phyloP scores from a whole-genome alignment of 1,284 basidiomycete genomes.

The Cystobasidiaceae sp. region DNA sequence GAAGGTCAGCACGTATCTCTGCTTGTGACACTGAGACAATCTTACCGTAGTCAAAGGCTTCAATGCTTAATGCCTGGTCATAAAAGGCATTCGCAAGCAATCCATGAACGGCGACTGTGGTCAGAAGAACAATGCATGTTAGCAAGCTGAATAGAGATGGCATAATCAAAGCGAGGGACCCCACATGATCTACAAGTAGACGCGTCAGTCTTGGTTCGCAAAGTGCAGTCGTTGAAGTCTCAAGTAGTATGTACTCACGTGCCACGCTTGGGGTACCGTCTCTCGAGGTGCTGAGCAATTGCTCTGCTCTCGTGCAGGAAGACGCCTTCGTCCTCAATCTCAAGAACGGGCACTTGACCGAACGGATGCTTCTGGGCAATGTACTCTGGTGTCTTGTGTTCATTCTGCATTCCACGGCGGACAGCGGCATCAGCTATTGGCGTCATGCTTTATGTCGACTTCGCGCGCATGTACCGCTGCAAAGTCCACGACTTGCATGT shows the following conservation, averaged over 20 bases:
- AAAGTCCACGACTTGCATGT: constrained; percentile 11
- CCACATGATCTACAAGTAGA: constrained; percentile 12
- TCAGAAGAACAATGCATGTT: no score
- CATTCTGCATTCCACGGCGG: constrained; percentile 2
- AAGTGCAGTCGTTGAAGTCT: not conserved
- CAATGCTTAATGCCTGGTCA: constrained; percentile 22
- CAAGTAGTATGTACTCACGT: constrained; percentile 3
- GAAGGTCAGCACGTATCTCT: no score
- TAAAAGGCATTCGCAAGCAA: constrained; percentile 8
- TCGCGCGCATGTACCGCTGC: not conserved
- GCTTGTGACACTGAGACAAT: no score
- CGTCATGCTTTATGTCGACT: not conserved
- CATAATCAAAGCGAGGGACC: no score
- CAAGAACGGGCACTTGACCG: constrained; percentile 20
- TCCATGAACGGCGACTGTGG: constrained; percentile 17
- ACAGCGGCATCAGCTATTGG: not conserved
- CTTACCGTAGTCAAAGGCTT: constrained; percentile 26
- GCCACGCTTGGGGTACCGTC: constrained; percentile 14
- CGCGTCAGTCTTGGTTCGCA: not conserved
- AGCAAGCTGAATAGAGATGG: no score
- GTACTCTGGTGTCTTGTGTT: constrained; percentile 22
- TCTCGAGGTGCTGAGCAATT: constrained; percentile 13
- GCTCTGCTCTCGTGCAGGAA: constrained; percentile 21
- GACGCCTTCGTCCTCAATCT: constrained; percentile 10
- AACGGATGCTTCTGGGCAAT: constrained; percentile 13